Evolutionary conservation across 2,329 filamentous ascomycete genomes (phyloP), one percentile per base, ranked within the genome.

Genomic region (Colletotrichum liriopes): DNA sequence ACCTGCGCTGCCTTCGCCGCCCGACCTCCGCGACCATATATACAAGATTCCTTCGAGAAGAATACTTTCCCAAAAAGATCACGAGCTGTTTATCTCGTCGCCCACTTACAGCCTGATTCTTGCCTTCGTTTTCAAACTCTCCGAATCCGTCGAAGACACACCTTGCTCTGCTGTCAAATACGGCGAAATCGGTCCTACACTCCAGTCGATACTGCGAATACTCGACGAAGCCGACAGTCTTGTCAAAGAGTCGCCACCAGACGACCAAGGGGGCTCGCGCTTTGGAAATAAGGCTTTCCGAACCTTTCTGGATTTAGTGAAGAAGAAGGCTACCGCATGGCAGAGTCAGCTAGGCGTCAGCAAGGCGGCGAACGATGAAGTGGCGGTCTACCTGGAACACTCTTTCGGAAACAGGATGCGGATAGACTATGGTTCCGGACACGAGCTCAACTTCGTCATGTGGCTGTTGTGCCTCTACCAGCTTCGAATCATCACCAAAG

Each of bases 261-360:
- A 96, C 76, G 95, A 98, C 74, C 93, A 95, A 58, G 93, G 91
- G 39, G 95, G 95, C 56, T 98, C 95, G 11, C 90, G 96, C 35
- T 99, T 99, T 81, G 97, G 96, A 58, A 99, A 99, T 83, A 95
- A 95, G 76, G 91, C 93, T 2, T 99, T 99, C 83, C 91, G 94
- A 61, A 88, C 89, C 70, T 95, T 97, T 78, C 88, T 98, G 67
- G 93, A 94, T 80, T 89, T 90, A 56, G 84, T 93, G 23, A 88
- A 87, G 75, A 86, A 87, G 29, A 87, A 87, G 74, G 85, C 86
- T 64, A 76, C 80, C 2, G 80, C 78, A 49, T 96, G 93, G 93
- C 93, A 96, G 79, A 79, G 82, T 43, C 80, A 82, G 55, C 86
- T 95, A 1, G 89, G 89, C 6, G 73, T 94, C 11, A 80, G 86